These are phyloP conservation scores for Ophiostoma ips DNA, from an alignment of 2,329 filamentous ascomycete genomes.

Conservation along the genomic window DNA sequence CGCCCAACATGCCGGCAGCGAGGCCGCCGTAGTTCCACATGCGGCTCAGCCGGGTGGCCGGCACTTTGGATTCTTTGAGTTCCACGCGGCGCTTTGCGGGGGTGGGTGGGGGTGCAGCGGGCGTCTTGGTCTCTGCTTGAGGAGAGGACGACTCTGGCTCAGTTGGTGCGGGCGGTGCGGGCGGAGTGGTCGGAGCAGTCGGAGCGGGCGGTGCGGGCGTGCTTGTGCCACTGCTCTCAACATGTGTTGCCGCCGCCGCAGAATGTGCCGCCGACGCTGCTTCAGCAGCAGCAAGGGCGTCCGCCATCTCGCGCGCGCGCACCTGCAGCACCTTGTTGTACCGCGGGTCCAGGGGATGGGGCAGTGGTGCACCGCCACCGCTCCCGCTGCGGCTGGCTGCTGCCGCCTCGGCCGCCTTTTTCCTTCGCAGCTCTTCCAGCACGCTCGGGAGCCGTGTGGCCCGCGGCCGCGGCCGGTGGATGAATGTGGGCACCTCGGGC, in stretches of 20 bases:
- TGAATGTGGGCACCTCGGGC: constrained; percentile 10
- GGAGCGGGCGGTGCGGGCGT: too few species aligned
- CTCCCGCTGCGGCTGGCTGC: neutral
- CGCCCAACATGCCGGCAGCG: constrained; percentile 89
- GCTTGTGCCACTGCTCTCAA: too few species aligned
- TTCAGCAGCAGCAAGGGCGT: neutral
- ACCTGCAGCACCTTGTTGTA: constrained; percentile 4
- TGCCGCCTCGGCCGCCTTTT: neutral
- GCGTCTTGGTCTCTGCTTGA: too few species aligned
- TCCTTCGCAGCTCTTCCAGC: constrained; percentile 1
- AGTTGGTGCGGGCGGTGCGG: too few species aligned
- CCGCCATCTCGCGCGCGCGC: neutral
- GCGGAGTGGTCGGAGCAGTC: too few species aligned
- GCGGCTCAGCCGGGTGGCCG: constrained; percentile 71
- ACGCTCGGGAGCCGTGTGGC: neutral
- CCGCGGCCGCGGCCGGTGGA: constrained; percentile 6
- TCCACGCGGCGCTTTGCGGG: constrained; percentile 28
- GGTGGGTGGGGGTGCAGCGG: too few species aligned
- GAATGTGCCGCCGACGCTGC: neutral
- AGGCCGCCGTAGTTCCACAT: constrained; percentile 92
- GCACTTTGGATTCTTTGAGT: constrained; percentile 79
- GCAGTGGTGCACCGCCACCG: too few species aligned
- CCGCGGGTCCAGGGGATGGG: constrained; percentile 14
- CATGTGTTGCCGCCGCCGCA: neutral
- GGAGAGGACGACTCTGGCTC: too few species aligned